Evolutionary conservation across 495 filamentous ascomycete genomes (phyloP), one percentile per base, ranked within the genome.

Genomic region (Lichina pygmaea): DNA sequence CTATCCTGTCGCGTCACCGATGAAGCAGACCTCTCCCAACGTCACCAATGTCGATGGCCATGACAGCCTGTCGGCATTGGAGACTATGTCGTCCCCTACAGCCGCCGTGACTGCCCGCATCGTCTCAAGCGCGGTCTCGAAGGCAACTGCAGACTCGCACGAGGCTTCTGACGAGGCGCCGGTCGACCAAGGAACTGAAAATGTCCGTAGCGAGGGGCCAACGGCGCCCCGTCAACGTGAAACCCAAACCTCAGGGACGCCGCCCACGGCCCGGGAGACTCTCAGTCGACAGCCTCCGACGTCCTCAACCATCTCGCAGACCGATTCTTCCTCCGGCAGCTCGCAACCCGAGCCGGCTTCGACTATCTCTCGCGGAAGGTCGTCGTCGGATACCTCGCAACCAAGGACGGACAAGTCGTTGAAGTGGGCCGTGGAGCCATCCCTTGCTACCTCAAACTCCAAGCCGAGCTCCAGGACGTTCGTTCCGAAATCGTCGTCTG

Each of bases 31-130:
- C 57, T 43, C 63, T 64, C 31, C 51, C 56, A 41, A 67, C 66
- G 16, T 64, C 67, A 34, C 54, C 56, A 53, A 62, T 56, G 33
- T 59, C 62, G 38, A 66, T 63, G 44, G 63, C 65, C 40, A 67
- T 65, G 16, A 66, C 60, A 34, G 64, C 60, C n/a, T 61, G 61
- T 33, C 50, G 48, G 33, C 49, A 55, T 30, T 77, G 3, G 75
- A 81, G 52, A 66, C 62, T 8, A 59, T 74, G 43, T 65, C 66
- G 7, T 81, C 77, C 7, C 78, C 79, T 11, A 71, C 73, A 0
- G 70, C 71, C 8, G 74, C 73, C 2, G 75, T 72, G 0, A 66
- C 72, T 9, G 69, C 68, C 33, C 63, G 77, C 48, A 69, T 65
- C 2, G 55, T 68, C 1, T 71, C 70, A 7, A 61, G 68, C 33